Conservation (phyloP, 257 asterid species). For the Rhazya stricta region DNA sequence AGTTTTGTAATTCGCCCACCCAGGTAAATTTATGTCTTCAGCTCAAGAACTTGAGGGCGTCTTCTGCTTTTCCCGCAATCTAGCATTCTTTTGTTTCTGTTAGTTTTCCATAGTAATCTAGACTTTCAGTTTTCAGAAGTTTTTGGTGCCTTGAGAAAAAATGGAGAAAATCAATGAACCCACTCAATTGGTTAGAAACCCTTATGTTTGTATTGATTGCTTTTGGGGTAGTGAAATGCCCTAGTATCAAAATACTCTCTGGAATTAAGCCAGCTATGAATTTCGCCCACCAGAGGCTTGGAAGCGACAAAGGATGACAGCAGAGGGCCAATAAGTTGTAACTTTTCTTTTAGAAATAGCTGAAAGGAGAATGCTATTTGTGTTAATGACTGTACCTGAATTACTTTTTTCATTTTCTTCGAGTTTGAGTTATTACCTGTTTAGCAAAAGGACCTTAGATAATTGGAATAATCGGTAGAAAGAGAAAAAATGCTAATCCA, state of each 20-base stretch:
- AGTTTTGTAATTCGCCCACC: constrained; percentile 98
- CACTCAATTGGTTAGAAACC: background rate
- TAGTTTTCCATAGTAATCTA: background rate
- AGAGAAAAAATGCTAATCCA: background rate
- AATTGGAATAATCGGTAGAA: background rate
- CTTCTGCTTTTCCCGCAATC: background rate
- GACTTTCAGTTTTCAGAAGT: background rate
- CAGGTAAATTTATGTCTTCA: constrained; percentile 40
- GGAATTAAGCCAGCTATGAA: background rate
- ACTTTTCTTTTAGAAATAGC: background rate
- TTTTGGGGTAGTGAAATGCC: background rate
- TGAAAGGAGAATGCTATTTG: background rate
- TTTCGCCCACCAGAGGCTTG: background rate
- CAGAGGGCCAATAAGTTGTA: background rate
- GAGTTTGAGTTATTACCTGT: background rate
- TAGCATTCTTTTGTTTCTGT: background rate
- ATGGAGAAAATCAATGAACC: background rate
- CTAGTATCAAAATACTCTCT: background rate
- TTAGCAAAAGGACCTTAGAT: background rate
- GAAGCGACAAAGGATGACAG: background rate
- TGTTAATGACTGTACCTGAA: background rate
- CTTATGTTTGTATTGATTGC: background rate
- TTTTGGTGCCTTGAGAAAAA: background rate
- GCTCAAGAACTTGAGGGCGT: background rate
- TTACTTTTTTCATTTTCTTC: background rate